Evolutionary conservation across 257 asterid genomes (phyloP).

Genomic region (Echites panduratus): DNA sequence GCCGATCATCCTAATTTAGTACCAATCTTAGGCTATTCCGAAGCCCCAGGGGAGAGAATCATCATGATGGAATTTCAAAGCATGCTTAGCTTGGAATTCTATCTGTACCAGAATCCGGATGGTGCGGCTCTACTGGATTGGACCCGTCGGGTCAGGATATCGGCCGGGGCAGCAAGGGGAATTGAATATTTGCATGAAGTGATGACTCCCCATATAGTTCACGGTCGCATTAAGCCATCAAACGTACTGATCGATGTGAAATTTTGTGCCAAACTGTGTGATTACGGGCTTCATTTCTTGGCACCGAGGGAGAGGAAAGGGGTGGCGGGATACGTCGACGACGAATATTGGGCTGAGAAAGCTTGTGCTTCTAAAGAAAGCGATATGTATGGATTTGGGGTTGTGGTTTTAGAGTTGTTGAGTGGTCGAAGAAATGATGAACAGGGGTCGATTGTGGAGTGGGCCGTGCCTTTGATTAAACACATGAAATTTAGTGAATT

Average conservation of each 20-base stretch:
- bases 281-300: conserved; percentile 68
- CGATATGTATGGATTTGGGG: conserved; percentile 76
- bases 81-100: conserved; percentile 71
- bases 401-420: conserved; percentile 74
- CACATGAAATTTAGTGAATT: conserved; percentile 45
- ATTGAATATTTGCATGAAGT: conserved; percentile 61
- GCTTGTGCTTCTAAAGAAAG: conserved; percentile 58
- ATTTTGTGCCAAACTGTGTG: conserved; percentile 53
- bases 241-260: conserved; percentile 61
- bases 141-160: conserved; percentile 54
- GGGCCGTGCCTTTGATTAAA: conserved; percentile 80
- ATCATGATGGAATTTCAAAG: conserved; percentile 66
- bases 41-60: conserved; percentile 82
- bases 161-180: conserved; percentile 68
- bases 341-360: conserved; percentile 47
- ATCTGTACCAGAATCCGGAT: conserved; percentile 52
- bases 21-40: conserved; percentile 74
- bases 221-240: conserved; percentile 80
- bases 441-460: conserved; percentile 39
- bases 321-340: conserved; percentile 54
- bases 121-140: conserved; percentile 61
- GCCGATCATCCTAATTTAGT: conserved; percentile 64
- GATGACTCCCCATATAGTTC: conserved; percentile 55
- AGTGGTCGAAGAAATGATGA: conserved; percentile 66
- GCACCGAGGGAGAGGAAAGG: conserved; percentile 43